A percentile compares a stretch with the other conserved stretches of the same genome.
phyloP scores from a whole-genome alignment of 1,284 basidiomycete species.

The Afroboletus lepidellus region DNA sequence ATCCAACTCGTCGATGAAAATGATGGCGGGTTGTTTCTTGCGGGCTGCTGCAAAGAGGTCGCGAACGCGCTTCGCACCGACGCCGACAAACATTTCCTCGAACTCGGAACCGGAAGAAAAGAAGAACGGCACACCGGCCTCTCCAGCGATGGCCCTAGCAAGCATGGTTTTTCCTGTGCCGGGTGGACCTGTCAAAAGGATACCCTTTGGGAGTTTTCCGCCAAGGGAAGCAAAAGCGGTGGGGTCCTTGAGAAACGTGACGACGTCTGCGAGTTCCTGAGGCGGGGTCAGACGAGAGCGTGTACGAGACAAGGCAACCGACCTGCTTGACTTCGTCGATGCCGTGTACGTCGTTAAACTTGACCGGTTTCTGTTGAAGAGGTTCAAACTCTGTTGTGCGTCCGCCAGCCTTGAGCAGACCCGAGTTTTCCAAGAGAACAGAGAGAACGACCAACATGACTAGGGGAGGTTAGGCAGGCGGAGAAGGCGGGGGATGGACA shows the following conservation, averaged over 20 bases:
- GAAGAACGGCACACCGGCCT: constrained; percentile 93
- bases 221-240: constrained; percentile 85
- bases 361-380: constrained; percentile 75
- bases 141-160: constrained; percentile 93
- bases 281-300: neutral
- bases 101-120: constrained; percentile 92
- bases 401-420: constrained; percentile 85
- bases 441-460: constrained; percentile 82
- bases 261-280: constrained; percentile 89
- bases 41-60: constrained; percentile 95
- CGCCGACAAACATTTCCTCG: constrained; percentile 97
- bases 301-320: constrained; percentile 11
- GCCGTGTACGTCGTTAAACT: constrained; percentile 91
- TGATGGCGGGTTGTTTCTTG: constrained; percentile 92
- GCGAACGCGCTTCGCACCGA: constrained; percentile 93
- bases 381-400: constrained; percentile 76
- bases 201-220: constrained; percentile 89
- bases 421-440: constrained; percentile 89
- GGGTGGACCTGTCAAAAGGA: constrained; percentile 84
- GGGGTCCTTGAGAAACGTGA: constrained; percentile 91
- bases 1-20: constrained; percentile 93
- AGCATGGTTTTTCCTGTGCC: constrained; percentile 98
- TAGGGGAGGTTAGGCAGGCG: constrained; percentile 29
- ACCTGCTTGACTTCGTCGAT: constrained; percentile 92
- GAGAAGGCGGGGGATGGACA: constrained; percentile 22